Evolutionary conservation across 345 rosid species (phyloP).

Genomic region (Anacardium occidentale): DNA sequence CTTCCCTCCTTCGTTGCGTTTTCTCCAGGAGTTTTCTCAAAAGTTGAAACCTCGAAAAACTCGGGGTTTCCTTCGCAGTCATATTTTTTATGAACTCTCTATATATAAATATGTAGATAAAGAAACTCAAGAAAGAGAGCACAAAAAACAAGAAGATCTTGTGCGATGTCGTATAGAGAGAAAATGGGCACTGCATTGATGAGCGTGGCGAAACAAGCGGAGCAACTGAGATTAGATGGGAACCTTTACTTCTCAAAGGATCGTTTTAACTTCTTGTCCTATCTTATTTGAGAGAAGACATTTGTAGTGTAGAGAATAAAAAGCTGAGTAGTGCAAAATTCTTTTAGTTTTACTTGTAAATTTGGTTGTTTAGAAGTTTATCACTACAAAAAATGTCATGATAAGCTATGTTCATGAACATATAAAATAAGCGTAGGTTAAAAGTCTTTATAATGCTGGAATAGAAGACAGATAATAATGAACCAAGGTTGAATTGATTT

Average conservation of each 20-base stretch:
- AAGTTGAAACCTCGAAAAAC: background rate
- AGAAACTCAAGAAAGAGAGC: background rate
- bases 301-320: no score
- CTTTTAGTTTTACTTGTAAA: no score
- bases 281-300: no score
- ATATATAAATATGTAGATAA: no score
- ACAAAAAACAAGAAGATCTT: background rate
- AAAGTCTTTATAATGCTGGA: no score
- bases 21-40: background rate
- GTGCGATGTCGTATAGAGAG: background rate
- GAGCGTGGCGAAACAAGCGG: conserved; percentile 64
- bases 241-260: conserved; percentile 55
- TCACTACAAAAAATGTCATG: no score
- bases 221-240: conserved; percentile 58
- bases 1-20: background rate
- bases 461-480: background rate
- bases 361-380: no score
- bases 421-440: no score
- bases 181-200: conserved; percentile 38
- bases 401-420: no score
- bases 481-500: background rate
- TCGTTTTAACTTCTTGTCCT: conserved; percentile 22
- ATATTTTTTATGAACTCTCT: no score
- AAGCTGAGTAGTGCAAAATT: no score
- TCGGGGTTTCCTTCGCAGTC: background rate